phyloP scores from a whole-genome alignment of 2,329 filamentous ascomycete genomes.

The Fusarium euwallaceae region DNA sequence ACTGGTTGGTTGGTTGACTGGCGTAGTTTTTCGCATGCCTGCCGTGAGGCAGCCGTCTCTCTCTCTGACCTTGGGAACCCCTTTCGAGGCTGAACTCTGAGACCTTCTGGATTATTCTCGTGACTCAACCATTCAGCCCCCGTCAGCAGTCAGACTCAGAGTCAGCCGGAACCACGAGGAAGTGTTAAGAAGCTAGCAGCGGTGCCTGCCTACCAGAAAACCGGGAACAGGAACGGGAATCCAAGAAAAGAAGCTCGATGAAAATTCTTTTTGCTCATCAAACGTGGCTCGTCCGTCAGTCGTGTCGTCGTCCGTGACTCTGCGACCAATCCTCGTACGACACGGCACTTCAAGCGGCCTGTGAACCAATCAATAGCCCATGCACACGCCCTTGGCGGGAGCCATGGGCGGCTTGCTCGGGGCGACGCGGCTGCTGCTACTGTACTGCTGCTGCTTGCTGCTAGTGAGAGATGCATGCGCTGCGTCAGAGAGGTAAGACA shows the following conservation, averaged over 20 bases:
- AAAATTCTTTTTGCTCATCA: slow-evolving; percentile 20
- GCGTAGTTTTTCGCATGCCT: slow-evolving; percentile 11
- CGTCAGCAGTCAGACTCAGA: slow-evolving; percentile 32
- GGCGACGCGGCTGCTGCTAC: slow-evolving; percentile 35
- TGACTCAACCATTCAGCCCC: slow-evolving; percentile 28
- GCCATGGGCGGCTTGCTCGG: slow-evolving; percentile 22
- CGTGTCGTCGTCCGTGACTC: slow-evolving; percentile 25
- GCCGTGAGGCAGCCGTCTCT: slow-evolving; percentile 10
- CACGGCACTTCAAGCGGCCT: slow-evolving; percentile 37
- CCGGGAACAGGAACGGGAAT: slow-evolving; percentile 8
- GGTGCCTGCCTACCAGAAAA: slow-evolving; percentile 10
- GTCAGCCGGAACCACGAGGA: slow-evolving; percentile 18
- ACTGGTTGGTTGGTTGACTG: neutral
- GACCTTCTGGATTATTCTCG: slow-evolving; percentile 26
- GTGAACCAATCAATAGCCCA: slow-evolving; percentile 40
- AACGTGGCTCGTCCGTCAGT: slow-evolving; percentile 22
- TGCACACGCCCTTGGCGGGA: slow-evolving; percentile 26
- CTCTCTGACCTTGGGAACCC: neutral
- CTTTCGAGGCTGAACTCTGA: slow-evolving; percentile 5
- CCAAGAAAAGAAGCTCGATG: slow-evolving; percentile 12
- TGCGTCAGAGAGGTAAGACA: slow-evolving; percentile 6
- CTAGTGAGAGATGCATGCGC: neutral
- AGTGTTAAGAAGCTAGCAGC: slow-evolving; percentile 10
- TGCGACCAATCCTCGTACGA: slow-evolving; percentile 40
- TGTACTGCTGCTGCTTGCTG: slow-evolving; percentile 23